Conservation (phyloP, 2,329 filamentous ascomycete genomes). For the Thielaviopsis punctulata region DNA sequence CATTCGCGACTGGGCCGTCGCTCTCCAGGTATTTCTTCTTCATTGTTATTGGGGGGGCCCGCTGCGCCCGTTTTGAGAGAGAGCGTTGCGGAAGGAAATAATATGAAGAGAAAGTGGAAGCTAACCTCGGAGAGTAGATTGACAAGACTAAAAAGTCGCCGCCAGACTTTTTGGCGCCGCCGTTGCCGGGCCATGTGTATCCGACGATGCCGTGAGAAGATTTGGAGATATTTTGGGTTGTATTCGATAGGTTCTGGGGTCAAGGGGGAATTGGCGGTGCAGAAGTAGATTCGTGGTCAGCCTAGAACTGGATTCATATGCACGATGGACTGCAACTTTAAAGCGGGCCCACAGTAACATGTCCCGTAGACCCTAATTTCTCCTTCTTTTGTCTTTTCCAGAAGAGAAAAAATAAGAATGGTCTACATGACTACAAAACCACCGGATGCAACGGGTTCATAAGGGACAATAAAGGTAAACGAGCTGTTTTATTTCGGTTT, state of each 20-base stretch:
- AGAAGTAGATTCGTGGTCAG: too few relatives aligned
- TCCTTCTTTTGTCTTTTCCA: too few relatives aligned
- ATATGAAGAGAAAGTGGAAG: background rate
- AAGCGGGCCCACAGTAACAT: too few relatives aligned
- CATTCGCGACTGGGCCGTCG: constrained; percentile 35
- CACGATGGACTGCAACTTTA: too few relatives aligned
- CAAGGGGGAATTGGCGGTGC: too few relatives aligned
- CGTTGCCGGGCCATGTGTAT: constrained; percentile 1
- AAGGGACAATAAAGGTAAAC: background rate
- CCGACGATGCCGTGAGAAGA: constrained; percentile 7
- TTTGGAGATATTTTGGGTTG: too few relatives aligned
- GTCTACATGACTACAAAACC: background rate
- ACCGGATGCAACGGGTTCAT: too few relatives aligned
- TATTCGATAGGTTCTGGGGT: too few relatives aligned
- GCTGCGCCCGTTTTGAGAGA: background rate
- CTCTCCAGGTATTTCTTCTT: constrained; percentile 25
- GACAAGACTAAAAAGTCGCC: constrained; percentile 8
- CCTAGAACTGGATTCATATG: too few relatives aligned
- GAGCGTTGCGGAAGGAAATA: background rate
- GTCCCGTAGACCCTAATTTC: too few relatives aligned
- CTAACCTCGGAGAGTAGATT: constrained; percentile 1
- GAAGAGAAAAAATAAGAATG: too few relatives aligned
- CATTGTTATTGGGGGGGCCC: background rate
- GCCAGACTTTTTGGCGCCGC: constrained; percentile 9
- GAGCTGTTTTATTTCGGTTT: too few relatives aligned